Conservation (phyloP, 495 filamentous ascomycete species). For the Hypoxylon subgilvum region DNA sequence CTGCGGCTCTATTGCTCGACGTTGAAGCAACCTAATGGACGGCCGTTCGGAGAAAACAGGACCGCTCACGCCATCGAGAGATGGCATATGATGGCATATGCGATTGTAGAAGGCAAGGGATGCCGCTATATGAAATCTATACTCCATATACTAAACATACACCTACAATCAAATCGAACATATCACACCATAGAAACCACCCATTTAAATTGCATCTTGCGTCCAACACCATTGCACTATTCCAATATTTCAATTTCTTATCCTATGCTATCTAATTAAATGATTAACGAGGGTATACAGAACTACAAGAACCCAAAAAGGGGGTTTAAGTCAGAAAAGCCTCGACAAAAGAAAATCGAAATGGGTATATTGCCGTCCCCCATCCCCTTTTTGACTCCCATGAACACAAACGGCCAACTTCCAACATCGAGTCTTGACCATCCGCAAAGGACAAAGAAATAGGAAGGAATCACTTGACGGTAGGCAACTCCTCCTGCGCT, state of each 20-base stretch:
- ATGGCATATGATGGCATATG: too few species aligned
- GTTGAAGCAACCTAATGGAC: background rate
- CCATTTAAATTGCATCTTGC: too few species aligned
- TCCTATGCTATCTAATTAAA: conserved; percentile 10
- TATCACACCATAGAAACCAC: background rate
- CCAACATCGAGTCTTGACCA: background rate
- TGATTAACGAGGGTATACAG: conserved; percentile 30
- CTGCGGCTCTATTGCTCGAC: background rate
- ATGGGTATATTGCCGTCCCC: conserved; percentile 32
- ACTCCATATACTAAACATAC: conserved; percentile 8
- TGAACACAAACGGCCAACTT: conserved; percentile 2
- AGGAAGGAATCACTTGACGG: conserved; percentile 10
- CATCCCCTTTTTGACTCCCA: background rate
- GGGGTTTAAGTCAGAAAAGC: too few species aligned
- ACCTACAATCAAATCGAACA: background rate
- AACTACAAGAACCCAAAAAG: conserved; percentile 23
- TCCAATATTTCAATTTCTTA: conserved; percentile 10
- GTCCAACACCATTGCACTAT: background rate
- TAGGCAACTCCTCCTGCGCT: conserved; percentile 44
- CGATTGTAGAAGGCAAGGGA: too few species aligned
- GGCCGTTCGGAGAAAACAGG: background rate
- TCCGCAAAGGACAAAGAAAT: background rate
- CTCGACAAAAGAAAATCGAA: conserved; percentile 28
- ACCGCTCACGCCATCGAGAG: background rate
- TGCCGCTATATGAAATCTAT: too few species aligned